Base-by-base conservation (phyloP, 1,139 yeast genomes). In the Barnettozyma hawaiiensis region DNA sequence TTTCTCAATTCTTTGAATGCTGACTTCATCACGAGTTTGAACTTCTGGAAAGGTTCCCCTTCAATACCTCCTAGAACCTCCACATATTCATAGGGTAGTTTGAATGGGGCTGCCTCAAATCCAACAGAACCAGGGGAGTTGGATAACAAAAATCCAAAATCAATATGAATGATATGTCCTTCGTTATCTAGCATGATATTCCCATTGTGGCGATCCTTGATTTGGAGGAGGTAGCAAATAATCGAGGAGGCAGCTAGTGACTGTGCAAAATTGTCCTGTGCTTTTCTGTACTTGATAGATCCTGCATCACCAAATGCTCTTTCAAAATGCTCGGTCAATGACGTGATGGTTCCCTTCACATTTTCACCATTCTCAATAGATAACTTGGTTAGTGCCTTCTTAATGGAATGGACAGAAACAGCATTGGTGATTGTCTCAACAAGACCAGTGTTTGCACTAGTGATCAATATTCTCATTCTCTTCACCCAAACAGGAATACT, bases 361-460 rank as follows among this genome's bases (percentile, higher is more conserved):
- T 79, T 77, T 38, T 78, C 84, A 4, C 90, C 90, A 39, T 72
- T 70, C 28, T 68, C 73, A 7, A 83, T 71, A 47, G 90, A 78
- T 16, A 83, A 69, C 47, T 84, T 85, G 0, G 97, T 89, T 42
- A 92, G 61, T 0, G 97, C 86, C 61, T 92, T 92, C 54, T 92
- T 92, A 50, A 92, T 86, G 3, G 97, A 89, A 58, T 92, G 98
- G 32, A 92, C 76, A 7, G 96, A 86, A 54, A 90, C 73, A 0
- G 97, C 96, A 65, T 92, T 89, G 2, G 92, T 92, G 39, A 92
- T 92, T 0, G 98, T 92, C 60, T 92, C 97, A 5, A 92, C 97
- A 35, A 92, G 67, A 0, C 97, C 98, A 0, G 96, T 78, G 44
- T 80, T 81, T 2, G 95, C 87, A 54, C 95, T 85, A 0, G 98